phyloP scores from a whole-genome alignment of 345 rosid genomes.

The Syzygium jambos region DNA sequence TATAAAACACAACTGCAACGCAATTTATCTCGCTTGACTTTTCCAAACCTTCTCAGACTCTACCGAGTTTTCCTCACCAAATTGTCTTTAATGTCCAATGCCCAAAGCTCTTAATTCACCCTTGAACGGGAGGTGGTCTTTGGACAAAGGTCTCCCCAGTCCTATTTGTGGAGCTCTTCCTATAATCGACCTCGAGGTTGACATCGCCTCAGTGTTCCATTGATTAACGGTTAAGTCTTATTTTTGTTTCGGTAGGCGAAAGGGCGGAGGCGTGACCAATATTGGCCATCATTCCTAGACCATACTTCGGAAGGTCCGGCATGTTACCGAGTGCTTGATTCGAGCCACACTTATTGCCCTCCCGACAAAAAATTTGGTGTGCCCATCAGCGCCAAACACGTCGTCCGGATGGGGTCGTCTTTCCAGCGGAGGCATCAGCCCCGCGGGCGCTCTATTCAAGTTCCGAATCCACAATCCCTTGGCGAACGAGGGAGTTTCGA shows the following conservation, averaged over 20 bases:
- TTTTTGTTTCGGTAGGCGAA: neutral
- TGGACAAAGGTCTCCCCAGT: neutral
- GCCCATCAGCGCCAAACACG: neutral
- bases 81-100: neutral
- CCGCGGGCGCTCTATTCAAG: fast-evolving
- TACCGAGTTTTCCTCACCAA: neutral
- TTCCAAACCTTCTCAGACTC: neutral
- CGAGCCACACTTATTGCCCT: no score
- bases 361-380: neutral
- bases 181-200: neutral
- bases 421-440: neutral
- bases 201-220: neutral
- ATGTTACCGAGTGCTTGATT: neutral
- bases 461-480: fast-evolving
- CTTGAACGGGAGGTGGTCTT: neutral
- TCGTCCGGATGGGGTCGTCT: no score
- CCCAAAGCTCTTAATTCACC: neutral
- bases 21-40: neutral
- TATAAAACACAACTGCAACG: fast-evolving
- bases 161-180: neutral
- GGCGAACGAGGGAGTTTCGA: neutral
- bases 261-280: neutral
- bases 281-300: neutral
- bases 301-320: neutral
- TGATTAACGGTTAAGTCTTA: neutral